Conservation (phyloP, 2,329 filamentous ascomycete species). For the Nothopassalora personata region DNA sequence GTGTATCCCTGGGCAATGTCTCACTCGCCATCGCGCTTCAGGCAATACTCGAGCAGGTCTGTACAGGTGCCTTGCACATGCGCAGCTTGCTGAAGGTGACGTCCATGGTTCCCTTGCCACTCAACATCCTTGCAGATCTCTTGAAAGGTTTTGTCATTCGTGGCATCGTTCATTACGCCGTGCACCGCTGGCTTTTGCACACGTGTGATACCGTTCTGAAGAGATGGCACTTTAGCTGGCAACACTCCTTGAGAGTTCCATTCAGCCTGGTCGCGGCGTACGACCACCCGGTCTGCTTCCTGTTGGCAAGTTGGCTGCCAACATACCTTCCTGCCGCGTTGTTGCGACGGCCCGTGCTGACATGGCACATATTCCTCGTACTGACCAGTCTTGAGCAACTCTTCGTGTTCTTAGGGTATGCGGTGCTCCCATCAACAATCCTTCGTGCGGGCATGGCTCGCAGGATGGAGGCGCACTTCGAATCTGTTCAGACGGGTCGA, state of each 20-base stretch:
- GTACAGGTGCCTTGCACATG: slow-evolving; percentile 49
- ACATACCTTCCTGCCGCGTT: slow-evolving; percentile 59
- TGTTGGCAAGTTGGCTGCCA: slow-evolving; percentile 60
- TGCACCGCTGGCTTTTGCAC: slow-evolving; percentile 68
- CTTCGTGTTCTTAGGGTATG: slow-evolving; percentile 63
- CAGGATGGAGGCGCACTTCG: slow-evolving; percentile 54
- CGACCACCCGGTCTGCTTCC: slow-evolving; percentile 62
- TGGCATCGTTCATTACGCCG: slow-evolving; percentile 64
- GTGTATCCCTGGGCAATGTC: slow-evolving; percentile 53
- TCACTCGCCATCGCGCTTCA: slow-evolving; percentile 51
- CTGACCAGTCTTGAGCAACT: slow-evolving; percentile 63
- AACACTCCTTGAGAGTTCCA: slow-evolving; percentile 53
- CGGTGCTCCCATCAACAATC: slow-evolving; percentile 53
- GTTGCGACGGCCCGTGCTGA: slow-evolving; percentile 67
- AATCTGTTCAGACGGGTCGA: slow-evolving; percentile 28
- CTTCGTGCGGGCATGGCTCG: slow-evolving; percentile 55
- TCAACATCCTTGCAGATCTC: slow-evolving; percentile 54
- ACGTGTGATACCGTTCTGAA: slow-evolving; percentile 29
- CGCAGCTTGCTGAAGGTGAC: slow-evolving; percentile 55
- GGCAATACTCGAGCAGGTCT: slow-evolving; percentile 49
- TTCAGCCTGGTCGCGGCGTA: slow-evolving; percentile 61
- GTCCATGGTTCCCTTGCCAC: slow-evolving; percentile 53
- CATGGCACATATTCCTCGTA: slow-evolving; percentile 59
- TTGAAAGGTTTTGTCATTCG: slow-evolving; percentile 50
- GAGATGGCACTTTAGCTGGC: slow-evolving; percentile 49